These are phyloP conservation scores for Salix caprea DNA, from an alignment of 345 rosid genomes.

Conservation along the genomic window DNA sequence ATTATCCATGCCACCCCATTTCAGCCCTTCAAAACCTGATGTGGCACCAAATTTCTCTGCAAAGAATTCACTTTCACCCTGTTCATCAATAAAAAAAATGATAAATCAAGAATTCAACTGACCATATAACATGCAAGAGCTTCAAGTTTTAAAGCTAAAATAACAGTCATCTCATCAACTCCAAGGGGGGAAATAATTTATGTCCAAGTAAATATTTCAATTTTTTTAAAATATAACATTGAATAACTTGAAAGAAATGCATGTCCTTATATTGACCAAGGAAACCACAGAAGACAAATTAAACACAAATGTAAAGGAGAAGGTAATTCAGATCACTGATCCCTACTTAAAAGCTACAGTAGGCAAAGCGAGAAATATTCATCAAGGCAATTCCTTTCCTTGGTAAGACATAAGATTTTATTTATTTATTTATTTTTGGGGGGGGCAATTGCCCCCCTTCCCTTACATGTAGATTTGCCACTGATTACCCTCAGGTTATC, in stretches of 20 bases:
- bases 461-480: no score
- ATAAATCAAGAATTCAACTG: neutral
- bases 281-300: neutral
- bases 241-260: neutral
- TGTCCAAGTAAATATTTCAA: neutral
- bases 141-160: neutral
- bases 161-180: neutral
- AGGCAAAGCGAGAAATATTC: no score
- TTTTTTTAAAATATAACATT: neutral
- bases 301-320: neutral
- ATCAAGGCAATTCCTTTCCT: no score
- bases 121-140: neutral
- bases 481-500: neutral
- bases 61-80: conserved; percentile 39
- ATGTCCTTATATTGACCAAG: neutral
- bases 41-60: conserved; percentile 21
- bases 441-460: no score
- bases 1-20: conserved; percentile 25
- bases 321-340: neutral
- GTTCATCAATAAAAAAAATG: conserved; percentile 11
- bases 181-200: neutral
- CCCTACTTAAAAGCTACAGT: no score
- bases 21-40: conserved; percentile 29
- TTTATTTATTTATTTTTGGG: no score
- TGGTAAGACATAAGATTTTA: no score